These are phyloP conservation scores for Blumeriella jaapii DNA, from an alignment of 2,329 filamentous ascomycete species.

Conservation along the genomic window DNA sequence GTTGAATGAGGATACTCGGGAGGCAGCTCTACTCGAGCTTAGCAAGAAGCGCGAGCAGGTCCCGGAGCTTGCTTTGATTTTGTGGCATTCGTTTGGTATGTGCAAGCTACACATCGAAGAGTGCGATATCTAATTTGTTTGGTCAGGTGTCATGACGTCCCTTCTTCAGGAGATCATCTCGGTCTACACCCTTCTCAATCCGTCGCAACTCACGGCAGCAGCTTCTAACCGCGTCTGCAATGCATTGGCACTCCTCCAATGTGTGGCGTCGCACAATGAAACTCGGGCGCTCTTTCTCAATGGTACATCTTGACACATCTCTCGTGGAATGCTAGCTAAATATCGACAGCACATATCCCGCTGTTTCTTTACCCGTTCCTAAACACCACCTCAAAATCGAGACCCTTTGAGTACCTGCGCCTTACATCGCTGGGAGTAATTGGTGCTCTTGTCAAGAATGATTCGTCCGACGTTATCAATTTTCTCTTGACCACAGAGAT, in stretches of 20 bases:
- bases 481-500: conserved; percentile 98
- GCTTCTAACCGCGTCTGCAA: conserved; percentile 97
- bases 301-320: conserved; percentile 43
- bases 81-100: conserved; percentile 97
- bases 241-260: conserved; percentile 87
- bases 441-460: conserved; percentile 94
- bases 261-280: conserved; percentile 94
- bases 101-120: too few species aligned
- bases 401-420: conserved; percentile 93
- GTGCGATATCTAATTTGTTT: too few species aligned
- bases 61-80: conserved; percentile 84
- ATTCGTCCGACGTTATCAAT: conserved; percentile 97
- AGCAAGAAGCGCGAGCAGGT: conserved; percentile 99
- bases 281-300: conserved; percentile 88
- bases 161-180: conserved; percentile 97
- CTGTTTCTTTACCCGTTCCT: conserved; percentile 97
- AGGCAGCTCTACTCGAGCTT: conserved; percentile 84
- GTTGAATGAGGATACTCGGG: conserved; percentile 74
- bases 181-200: conserved; percentile 92
- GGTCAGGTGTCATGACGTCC: conserved; percentile 91
- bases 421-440: conserved; percentile 94
- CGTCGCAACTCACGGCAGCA: conserved; percentile 92
- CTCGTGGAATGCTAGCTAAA: conserved; percentile 11
- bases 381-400: conserved; percentile 96
- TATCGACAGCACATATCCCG: conserved; percentile 72